Evolutionary conservation across 495 filamentous ascomycete species (phyloP), one percentile per base, ranked within the genome.

Genomic region (Chaetomidium leptoderma): DNA sequence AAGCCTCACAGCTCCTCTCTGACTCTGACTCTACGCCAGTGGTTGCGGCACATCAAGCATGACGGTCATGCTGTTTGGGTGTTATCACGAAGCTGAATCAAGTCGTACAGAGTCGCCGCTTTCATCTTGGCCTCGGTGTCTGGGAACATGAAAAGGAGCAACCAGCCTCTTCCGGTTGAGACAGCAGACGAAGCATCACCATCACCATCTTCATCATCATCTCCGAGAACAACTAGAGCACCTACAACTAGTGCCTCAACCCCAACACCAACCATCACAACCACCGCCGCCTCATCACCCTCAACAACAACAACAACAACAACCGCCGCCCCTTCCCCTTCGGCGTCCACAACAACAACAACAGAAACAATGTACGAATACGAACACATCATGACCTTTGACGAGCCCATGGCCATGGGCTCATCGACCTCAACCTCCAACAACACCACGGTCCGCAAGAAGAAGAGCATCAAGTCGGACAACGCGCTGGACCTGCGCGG

Each of bases 301-400:
- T 27, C 54, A 32, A 23, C 45, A 32, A n/a, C 55, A 17, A 26
- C 49, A 35, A 30, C 55, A 42, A 19, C 54, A n/a, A 56, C 55
- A 27, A 9, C 53, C 17, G 17, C n/a, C n/a, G n/a, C n/a, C n/a
- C n/a, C n/a, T n/a, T n/a, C n/a, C n/a, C n/a, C 49, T 45, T 16
- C 51, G 29, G 23, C 50, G 24, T n/a, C n/a, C n/a, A 54, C 53
- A 36, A 60, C 49, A 23, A 6, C 52, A 39, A 19, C 50, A 54
- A 24, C 57, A 16, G 23, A 21, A 21, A 61, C 48, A 29, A 72
- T 72, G 68, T 70, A 70, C 64, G 61, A 63, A 42, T 67, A 72
- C 63, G 69, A 70, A 37, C 63, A 69, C 13, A 63, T 69, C 60
- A 70, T 69, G 61, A 65, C 67, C 21, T 72, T 72, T 29, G 69